Evolutionary conservation across 163 green algal genomes (phyloP).

Genomic region (Coccomyxa subellipsoidea): DNA sequence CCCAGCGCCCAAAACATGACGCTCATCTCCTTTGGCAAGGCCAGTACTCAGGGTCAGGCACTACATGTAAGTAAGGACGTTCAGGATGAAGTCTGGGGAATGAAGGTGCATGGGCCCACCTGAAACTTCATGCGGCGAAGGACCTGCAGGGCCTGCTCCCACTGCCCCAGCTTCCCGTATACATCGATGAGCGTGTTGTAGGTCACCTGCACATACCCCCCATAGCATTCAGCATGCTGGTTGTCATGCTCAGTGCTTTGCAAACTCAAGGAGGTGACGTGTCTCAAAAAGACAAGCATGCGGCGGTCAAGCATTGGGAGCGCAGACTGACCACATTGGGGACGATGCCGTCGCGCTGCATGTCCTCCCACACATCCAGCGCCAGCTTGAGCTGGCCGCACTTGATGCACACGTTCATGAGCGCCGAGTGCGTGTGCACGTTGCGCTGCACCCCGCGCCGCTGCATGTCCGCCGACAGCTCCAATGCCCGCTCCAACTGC

Average conservation of each 20-base stretch:
- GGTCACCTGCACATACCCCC: neutral
- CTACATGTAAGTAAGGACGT: no score
- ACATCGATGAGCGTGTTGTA: slow-evolving; percentile 17
- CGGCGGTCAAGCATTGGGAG: no score
- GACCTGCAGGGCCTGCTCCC: slow-evolving; percentile 54
- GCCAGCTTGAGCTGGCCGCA: neutral
- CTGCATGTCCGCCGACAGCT: slow-evolving; percentile 6
- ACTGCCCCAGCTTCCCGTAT: slow-evolving; percentile 44
- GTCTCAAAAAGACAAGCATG: no score
- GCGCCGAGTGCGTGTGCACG: slow-evolving; percentile 59
- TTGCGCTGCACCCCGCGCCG: slow-evolving; percentile 34
- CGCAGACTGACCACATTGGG: neutral
- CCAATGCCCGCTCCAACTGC: slow-evolving; percentile 3
- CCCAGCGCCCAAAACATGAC: no score
- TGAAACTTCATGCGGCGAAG: slow-evolving; percentile 44
- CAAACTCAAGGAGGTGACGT: no score
- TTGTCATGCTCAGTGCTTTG: no score
- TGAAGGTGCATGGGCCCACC: slow-evolving; percentile 13
- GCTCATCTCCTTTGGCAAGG: no score
- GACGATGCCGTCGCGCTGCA: neutral
- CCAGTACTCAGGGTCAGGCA: no score
- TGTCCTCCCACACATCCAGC: slow-evolving; percentile 2
- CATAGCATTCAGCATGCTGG: neutral
- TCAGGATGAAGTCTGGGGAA: neutral
- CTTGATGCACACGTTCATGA: slow-evolving; percentile 65